phyloP scores from a whole-genome alignment of 2,329 filamentous ascomycete species.

The Podosphaera xanthii region DNA sequence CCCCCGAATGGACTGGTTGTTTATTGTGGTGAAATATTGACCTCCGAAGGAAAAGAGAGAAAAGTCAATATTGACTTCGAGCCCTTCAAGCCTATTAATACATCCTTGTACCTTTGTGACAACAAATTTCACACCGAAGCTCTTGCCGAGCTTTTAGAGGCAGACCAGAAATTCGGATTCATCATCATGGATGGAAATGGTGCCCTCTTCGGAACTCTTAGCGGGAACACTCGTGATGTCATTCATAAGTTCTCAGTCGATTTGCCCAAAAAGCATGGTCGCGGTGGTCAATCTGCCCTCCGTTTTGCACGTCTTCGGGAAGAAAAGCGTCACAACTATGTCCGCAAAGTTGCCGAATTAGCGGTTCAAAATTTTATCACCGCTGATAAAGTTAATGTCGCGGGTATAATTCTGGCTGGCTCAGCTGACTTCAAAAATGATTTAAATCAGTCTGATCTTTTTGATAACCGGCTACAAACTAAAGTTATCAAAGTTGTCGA shows the following conservation, averaged over 20 bases:
- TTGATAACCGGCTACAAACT: constrained; percentile 68
- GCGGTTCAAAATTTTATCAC: constrained; percentile 99
- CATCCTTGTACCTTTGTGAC: constrained; percentile 95
- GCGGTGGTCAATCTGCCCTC: constrained; percentile 97
- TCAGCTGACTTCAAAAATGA: constrained; percentile 99
- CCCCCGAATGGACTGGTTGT: constrained; percentile 93
- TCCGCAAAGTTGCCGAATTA: constrained; percentile 92
- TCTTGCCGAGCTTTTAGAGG: constrained; percentile 87
- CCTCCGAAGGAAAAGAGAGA: constrained; percentile 89
- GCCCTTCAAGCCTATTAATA: constrained; percentile 99
- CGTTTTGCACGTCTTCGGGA: constrained; percentile 99
- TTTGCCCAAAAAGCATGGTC: constrained; percentile 97
- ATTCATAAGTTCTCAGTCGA: constrained; percentile 98
- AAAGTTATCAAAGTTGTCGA: constrained; percentile 99
- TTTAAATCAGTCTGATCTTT: constrained; percentile 90
- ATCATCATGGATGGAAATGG: constrained; percentile 99
- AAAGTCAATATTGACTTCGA: constrained; percentile 99
- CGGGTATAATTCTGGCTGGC: constrained; percentile 82
- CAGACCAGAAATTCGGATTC: constrained; percentile 97
- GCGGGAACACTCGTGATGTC: constrained; percentile 89
- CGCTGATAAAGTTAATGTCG: constrained; percentile 94
- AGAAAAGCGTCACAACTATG: constrained; percentile 99
- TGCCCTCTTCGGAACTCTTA: constrained; percentile 85
- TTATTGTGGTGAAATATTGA: constrained; percentile 99
- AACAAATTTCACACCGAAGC: constrained; percentile 99